Percentiles rank a stretch among this genome's conserved stretches.
These are phyloP conservation scores for Olyra latifolia DNA, from an alignment of 176 grass and related monocot species.

Conservation along the genomic window DNA sequence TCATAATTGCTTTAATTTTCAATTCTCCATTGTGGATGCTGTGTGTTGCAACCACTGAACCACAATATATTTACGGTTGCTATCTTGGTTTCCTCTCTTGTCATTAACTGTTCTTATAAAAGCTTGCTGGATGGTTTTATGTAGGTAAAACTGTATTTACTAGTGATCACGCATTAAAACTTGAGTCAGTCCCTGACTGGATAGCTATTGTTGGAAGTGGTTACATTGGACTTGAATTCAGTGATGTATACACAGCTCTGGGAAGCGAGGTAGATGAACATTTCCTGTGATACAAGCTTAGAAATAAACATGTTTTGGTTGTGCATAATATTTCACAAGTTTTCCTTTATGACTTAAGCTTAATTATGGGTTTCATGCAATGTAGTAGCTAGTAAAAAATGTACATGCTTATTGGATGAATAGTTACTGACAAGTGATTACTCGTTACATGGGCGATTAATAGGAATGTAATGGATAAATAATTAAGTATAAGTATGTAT, in stretches of 20 bases:
- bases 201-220: constrained; percentile 91
- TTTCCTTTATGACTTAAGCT: background rate
- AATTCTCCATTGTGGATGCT: background rate
- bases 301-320: background rate
- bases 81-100: background rate
- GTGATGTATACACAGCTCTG: constrained; percentile 90
- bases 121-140: constrained; percentile 14
- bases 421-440: background rate
- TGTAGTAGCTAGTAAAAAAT: background rate
- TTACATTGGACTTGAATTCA: constrained; percentile 96
- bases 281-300: background rate
- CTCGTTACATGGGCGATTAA: background rate
- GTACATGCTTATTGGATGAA: background rate
- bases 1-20: background rate
- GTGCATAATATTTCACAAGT: background rate
- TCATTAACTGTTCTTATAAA: constrained; percentile 11
- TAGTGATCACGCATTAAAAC: constrained; percentile 83
- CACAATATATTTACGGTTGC: background rate
- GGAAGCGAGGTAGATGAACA: constrained; percentile 65
- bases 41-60: background rate
- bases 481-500: background rate
- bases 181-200: constrained; percentile 87
- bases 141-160: constrained; percentile 89
- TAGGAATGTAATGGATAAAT: background rate
- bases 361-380: constrained; percentile 2